Base-by-base conservation (phyloP, 2,329 filamentous ascomycete genomes). In the Penicillium sp. region DNA sequence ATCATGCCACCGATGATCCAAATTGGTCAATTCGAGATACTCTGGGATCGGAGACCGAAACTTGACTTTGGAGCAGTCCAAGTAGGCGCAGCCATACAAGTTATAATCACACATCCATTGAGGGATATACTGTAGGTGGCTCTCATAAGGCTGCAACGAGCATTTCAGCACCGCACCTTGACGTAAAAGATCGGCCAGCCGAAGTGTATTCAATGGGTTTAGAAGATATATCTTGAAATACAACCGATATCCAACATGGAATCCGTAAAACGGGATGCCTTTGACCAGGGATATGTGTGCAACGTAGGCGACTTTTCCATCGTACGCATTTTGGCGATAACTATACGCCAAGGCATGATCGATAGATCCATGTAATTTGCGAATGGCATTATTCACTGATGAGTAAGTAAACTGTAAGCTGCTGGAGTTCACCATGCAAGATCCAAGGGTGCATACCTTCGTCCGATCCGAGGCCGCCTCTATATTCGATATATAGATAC, bases 21-120 rank as follows among this genome's bases (percentile, higher is more conserved):
- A 75, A 55, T 77, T 79, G 57, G 81, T 80, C n/a, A 85, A 76
- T 21, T 87, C 81, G n/a, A 85, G 77, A 64, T 83, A 85, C 8
- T 81, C 76, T 0, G 92, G 92, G 1, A 97, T 78, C 0, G 91
- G 91, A 2, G 79, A 79, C 55, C 94, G 84, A 67, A 96, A 97
- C 26, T 76, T 80, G 1, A 86, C 83, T 61, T 84, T 89, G 9
- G 78, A 78, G 50, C 85, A 88, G 58, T 93, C 83, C 62, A 97
- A 85, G 65, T 93, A 95, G 56, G 85, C 87, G 68, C 94, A 99
- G 6, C 95, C 95, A 70, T 96, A 97, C 63, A 99, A 78, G 68
- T 97, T 99, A 78, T 95, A 99, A 71, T 99, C 95, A 62, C 88
- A 89, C 94, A 99, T 97, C 83, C 95, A 99, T 73, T 99, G 95